Base-by-base conservation (phyloP, 345 rosid species). In the Balakata baccata region DNA sequence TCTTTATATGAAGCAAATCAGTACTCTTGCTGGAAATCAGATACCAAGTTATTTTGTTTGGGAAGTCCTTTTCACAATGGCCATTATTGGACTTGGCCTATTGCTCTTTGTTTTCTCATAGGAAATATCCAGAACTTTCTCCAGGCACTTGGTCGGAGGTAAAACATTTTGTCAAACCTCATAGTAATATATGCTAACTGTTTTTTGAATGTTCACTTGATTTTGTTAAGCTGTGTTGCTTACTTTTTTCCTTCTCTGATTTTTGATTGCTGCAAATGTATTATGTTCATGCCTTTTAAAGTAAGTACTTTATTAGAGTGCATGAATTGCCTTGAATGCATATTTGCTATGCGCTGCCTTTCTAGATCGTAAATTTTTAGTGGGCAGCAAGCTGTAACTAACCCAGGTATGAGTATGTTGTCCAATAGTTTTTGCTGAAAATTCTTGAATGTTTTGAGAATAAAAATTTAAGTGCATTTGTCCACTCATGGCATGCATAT, bases 111-210 rank as follows among this genome's bases (percentile, higher is more conserved):
- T 47, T 89, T 87, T 77, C 93, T 94, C 75, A 92, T 92, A 72
- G 98, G 98, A 65, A 94, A 94, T 81, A 94, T 92, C 87, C 98
- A 94, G 79, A 94, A 90, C 78, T 89, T 94, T 81, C 97, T 94
- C 77, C 97, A 87, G 77, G 86, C 97, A 76, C 89, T 90, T 56
- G 95, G 89, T 54, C 81, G 82, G 75, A 92, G 97, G 98, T 94
- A 81, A 5, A 75, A 25, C 16, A n/a, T 60, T 53, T 57, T 34
- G 11, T 59, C 46, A 16, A 11, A 74, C 6, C 14, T 73, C 16
- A 17, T 14, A 53, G 58, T 6, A n/a, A n/a, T n/a, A n/a, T n/a
- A 17, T 29, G 34, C 47, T 6, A 25, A 58, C 29, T 60, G 14
- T 63, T 20, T 12, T 39, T 37, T 64, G 57, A 64, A 66, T 62